Conservation (phyloP, 2,329 filamentous ascomycete genomes). For the Penicillium paneum region DNA sequence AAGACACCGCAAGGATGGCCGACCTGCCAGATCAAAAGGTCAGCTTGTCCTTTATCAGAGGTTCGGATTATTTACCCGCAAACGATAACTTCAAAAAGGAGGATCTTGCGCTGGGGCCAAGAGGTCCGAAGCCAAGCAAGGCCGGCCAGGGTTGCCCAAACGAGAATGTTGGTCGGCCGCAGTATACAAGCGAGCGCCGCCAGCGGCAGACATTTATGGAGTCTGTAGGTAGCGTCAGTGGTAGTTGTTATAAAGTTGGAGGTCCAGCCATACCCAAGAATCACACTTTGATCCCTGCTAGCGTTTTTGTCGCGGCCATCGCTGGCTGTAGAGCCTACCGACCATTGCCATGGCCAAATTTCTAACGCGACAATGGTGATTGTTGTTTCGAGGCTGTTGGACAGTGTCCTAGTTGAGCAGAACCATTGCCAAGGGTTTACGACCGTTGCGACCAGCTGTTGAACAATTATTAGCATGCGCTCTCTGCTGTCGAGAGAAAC, state of each 20-base stretch:
- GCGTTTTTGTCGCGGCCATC: slow-evolving; percentile 27
- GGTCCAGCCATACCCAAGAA: slow-evolving; percentile 26
- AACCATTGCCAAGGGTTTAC: slow-evolving; percentile 95
- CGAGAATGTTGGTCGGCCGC: slow-evolving; percentile 81
- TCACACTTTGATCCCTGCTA: slow-evolving; percentile 11
- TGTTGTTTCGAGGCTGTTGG: slow-evolving; percentile 89
- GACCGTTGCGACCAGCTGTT: slow-evolving; percentile 66
- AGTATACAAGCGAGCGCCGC: slow-evolving; percentile 81
- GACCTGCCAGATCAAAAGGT: slow-evolving; percentile 38
- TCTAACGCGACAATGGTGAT: slow-evolving; percentile 76
- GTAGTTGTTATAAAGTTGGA: slow-evolving; percentile 3
- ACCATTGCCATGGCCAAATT: slow-evolving; percentile 81
- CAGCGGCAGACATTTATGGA: slow-evolving; percentile 65
- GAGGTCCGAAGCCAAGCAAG: slow-evolving; percentile 49
- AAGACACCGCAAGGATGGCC: slow-evolving; percentile 61
- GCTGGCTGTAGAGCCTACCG: slow-evolving; percentile 42
- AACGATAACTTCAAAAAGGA: slow-evolving; percentile 62
- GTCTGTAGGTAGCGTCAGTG: slow-evolving; percentile 36
- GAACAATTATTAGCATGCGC: slow-evolving; percentile 25
- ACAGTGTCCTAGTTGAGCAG: slow-evolving; percentile 87
- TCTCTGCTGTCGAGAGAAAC: background rate
- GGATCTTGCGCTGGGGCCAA: slow-evolving; percentile 46
- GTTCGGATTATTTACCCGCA: slow-evolving; percentile 49
- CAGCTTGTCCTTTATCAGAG: background rate
- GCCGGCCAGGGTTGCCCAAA: slow-evolving; percentile 70